Conservation (phyloP, 306 rosid species). For the Pyrus communis region DNA sequence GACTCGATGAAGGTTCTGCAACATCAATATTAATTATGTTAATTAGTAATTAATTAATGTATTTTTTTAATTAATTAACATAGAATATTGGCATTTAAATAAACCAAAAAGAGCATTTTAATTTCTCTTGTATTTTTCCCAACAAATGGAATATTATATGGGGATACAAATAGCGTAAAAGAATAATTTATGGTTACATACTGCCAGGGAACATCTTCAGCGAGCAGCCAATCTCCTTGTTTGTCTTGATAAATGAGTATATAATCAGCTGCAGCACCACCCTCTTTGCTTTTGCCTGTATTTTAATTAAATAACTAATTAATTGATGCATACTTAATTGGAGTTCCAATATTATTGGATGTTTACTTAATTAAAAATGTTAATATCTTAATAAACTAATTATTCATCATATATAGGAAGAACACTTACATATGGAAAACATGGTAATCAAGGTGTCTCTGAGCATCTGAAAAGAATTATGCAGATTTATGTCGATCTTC, state of each 20-base stretch:
- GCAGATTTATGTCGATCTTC: conserved; percentile 54
- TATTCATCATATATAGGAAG: no score
- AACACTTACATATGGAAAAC: conserved; percentile 48
- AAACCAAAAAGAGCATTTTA: no score
- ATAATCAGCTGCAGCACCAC: conserved; percentile 14
- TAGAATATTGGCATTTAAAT: no score
- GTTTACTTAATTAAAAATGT: no score
- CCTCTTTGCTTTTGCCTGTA: conserved; percentile 7
- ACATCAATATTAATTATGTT: no score
- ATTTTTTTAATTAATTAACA: no score
- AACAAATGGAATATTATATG: no score
- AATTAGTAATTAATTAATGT: no score
- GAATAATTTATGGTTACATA: conserved; percentile 13
- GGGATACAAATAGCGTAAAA: not conserved
- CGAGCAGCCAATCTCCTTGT: conserved; percentile 65
- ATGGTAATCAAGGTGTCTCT: conserved; percentile 39
- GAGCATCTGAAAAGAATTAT: conserved; percentile 48
- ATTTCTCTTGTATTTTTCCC: no score
- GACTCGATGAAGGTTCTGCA: no score
- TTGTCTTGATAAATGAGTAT: conserved; percentile 51
- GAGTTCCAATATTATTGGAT: no score
- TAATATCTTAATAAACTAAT: no score
- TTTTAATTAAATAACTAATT: not conserved
- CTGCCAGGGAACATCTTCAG: conserved; percentile 75
- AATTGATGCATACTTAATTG: not conserved